phyloP scores from a whole-genome alignment of 2,329 filamentous ascomycete species.

The Periconia digitata region DNA sequence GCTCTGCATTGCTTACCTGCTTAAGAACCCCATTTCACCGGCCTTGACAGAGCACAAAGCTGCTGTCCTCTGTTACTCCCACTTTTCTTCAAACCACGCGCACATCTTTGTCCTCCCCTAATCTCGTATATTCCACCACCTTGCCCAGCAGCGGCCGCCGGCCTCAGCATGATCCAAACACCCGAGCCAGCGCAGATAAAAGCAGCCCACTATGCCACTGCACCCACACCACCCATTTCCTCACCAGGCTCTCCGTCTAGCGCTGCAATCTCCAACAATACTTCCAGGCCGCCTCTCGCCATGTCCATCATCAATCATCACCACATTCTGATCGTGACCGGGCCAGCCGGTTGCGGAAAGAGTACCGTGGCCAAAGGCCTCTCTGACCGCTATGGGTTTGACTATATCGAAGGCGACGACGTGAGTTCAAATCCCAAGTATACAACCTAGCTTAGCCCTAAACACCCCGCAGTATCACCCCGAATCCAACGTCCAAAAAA shows the following conservation, averaged over 20 bases:
- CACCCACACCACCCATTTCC: slow-evolving; percentile 33
- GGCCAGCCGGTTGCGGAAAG: slow-evolving; percentile 58
- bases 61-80: slow-evolving; percentile 10
- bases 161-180: slow-evolving; percentile 38
- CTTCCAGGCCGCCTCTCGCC: slow-evolving; percentile 12
- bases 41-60: slow-evolving; percentile 2
- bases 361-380: slow-evolving; percentile 54
- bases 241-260: slow-evolving; percentile 27
- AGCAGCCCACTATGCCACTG: slow-evolving; percentile 32
- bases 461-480: slow-evolving; percentile 49
- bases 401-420: slow-evolving; percentile 56
- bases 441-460: slow-evolving; percentile 4
- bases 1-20: slow-evolving; percentile 13
- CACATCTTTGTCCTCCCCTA: not conserved
- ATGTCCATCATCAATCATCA: slow-evolving; percentile 43
- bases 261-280: slow-evolving; percentile 17
- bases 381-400: slow-evolving; percentile 45
- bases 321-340: slow-evolving; percentile 56
- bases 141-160: too few relatives aligned
- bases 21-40: slow-evolving; percentile 15
- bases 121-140: not conserved
- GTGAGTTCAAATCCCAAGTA: slow-evolving; percentile 33
- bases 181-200: slow-evolving; percentile 29
- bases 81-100: slow-evolving; percentile 3
- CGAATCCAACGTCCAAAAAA: slow-evolving; percentile 69